A percentile compares a stretch with the other conserved stretches of the same genome.
phyloP scores from a whole-genome alignment of 139 green algal species.

The Chlamydomonas sp. region DNA sequence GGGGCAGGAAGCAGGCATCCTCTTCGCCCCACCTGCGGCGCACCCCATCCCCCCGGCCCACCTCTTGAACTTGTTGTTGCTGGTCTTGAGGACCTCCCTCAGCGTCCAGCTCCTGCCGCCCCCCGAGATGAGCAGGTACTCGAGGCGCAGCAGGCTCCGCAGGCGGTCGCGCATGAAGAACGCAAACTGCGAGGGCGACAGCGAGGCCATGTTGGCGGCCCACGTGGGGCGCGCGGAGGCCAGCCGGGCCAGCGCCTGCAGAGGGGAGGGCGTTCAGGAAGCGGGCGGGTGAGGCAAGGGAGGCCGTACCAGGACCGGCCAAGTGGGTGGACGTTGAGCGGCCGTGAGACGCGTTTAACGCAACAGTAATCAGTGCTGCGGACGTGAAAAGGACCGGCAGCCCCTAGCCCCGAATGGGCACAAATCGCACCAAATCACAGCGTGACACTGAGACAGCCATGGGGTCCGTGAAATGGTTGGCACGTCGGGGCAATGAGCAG shows the following conservation, averaged over 20 bases:
- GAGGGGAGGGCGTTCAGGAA: neutral
- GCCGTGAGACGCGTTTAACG: too few species aligned
- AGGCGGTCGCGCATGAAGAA: slow-evolving; percentile 57
- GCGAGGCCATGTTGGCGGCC: slow-evolving; percentile 46
- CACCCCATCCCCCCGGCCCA: slow-evolving; percentile 29
- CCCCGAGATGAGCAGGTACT: slow-evolving; percentile 61
- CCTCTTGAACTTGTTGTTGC: slow-evolving; percentile 53
- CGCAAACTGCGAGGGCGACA: slow-evolving; percentile 54
- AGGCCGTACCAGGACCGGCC: neutral
- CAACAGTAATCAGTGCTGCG: neutral
- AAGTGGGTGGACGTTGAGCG: neutral
- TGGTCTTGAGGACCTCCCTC: slow-evolving; percentile 59
- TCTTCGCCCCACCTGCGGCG: neutral
- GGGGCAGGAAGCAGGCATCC: neutral
- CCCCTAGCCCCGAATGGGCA: neutral
- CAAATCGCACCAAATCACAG: slow-evolving; percentile 15
- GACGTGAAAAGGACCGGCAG: neutral
- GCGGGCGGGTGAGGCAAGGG: neutral
- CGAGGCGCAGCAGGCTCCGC: slow-evolving; percentile 53
- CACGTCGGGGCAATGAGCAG: neutral
- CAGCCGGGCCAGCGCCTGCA: slow-evolving; percentile 48
- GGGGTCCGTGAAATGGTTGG: slow-evolving; percentile 21
- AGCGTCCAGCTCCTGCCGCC: slow-evolving; percentile 22
- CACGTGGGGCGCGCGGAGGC: slow-evolving; percentile 50
- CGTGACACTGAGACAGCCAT: neutral